Evolutionary conservation across 2,329 filamentous ascomycete genomes (phyloP), one percentile per base, ranked within the genome.

Genomic region (Drechslerella dactyloides): DNA sequence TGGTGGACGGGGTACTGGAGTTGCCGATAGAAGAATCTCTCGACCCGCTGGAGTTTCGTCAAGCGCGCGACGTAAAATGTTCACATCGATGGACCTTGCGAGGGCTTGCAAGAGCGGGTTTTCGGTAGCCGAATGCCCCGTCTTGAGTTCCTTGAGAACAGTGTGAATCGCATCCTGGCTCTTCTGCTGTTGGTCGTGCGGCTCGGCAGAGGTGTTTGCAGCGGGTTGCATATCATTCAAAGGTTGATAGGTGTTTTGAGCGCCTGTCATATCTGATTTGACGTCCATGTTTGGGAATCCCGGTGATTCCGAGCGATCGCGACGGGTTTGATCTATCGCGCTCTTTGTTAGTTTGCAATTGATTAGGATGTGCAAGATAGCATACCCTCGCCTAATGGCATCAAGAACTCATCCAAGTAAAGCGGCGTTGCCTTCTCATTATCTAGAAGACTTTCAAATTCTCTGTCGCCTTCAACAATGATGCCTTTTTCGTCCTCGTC

Each of bases 401-500:
- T 73, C 42, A 73, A 51, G 46, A 73, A 73, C 35, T 73, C 68
- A 15, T 73, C 57, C 23, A 73, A 17, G 23, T 73, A 73, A 7
- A 60, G 30, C 21, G 68, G 65, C 1, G 66, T 57, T 4, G 46
- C 48, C 54, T 73, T 73, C 17, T 65, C 56, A 13, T 62, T 56
- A 1, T 73, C 62, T 7, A 73, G 35, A 11, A 73, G 61, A 23
- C 62, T 62, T 30, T 73, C 68, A 17, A 61, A 66, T 50, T 66
- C 68, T 1, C 62, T 55, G 27, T 66, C 58, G 17, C 60, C 68
- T 8, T 54, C 68, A 23, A 57, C 61, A 23, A 65, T 65, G n/a
- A 65, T 73, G 7, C 54, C 57, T 57, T 66, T 65, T 1, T 51
- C 53, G 33, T 65, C 60, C 30, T 65, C 68, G 19, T 73, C 68